phyloP scores from a whole-genome alignment of 2,329 filamentous ascomycete species.

The Annulohypoxylon truncatum region DNA sequence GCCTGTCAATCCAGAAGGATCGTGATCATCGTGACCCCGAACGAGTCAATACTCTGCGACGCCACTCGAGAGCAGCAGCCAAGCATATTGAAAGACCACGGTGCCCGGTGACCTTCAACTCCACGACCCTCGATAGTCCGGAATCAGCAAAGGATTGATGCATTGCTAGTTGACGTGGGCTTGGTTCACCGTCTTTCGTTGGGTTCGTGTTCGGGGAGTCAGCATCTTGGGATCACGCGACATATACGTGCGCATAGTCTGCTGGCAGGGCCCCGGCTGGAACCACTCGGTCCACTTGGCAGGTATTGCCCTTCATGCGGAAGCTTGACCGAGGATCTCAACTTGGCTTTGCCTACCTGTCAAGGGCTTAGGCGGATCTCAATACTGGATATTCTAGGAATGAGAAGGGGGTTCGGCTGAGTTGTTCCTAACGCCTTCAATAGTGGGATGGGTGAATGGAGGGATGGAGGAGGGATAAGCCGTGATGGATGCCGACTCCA shows the following conservation, averaged over 20 bases:
- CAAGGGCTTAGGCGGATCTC: slow-evolving; percentile 12
- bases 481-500: slow-evolving; percentile 32
- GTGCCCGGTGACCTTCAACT: slow-evolving; percentile 19
- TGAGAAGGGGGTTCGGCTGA: slow-evolving; percentile 12
- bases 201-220: slow-evolving; percentile 10
- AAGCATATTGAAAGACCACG: slow-evolving; percentile 13
- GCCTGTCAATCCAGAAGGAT: slow-evolving; percentile 17
- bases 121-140: slow-evolving; percentile 15
- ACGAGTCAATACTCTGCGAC: slow-evolving; percentile 24
- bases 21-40: slow-evolving; percentile 8
- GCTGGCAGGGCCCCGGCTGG: slow-evolving; percentile 25
- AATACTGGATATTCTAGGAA: slow-evolving; percentile 8
- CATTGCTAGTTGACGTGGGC: slow-evolving; percentile 3
- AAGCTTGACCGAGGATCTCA: slow-evolving; percentile 27
- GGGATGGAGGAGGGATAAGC: slow-evolving; percentile 22
- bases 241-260: slow-evolving; percentile 13
- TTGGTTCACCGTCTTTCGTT: slow-evolving; percentile 21
- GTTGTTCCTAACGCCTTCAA: slow-evolving; percentile 4
- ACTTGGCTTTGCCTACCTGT: neutral
- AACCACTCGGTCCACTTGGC: slow-evolving; percentile 35
- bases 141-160: slow-evolving; percentile 21
- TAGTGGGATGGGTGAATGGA: slow-evolving; percentile 12
- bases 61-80: slow-evolving; percentile 8
- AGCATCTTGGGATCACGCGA: slow-evolving; percentile 22
- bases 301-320: slow-evolving; percentile 13